Conservation (phyloP, 495 filamentous ascomycete species). For the Penicillium soppii region DNA sequence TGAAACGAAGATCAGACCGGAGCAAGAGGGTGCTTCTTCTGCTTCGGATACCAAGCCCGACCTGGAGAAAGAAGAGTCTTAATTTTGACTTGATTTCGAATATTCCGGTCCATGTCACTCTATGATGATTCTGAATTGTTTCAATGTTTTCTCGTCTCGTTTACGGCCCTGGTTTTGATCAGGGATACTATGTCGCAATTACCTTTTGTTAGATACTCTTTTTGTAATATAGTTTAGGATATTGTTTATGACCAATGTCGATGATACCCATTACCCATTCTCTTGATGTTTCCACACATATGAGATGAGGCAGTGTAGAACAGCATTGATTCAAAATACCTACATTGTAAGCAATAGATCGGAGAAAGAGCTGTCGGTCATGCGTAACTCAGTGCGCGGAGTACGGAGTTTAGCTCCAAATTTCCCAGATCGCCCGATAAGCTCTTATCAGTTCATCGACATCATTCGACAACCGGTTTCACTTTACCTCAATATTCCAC, state of each 20-base stretch:
- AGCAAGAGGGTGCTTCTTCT: slow-evolving; percentile 2
- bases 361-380: too few species aligned
- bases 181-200: slow-evolving; percentile 1
- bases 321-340: too few species aligned
- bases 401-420: not conserved
- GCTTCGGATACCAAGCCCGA: slow-evolving; percentile 15
- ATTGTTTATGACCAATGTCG: slow-evolving; percentile 35
- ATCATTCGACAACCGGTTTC: not conserved
- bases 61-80: slow-evolving; percentile 12
- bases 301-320: not conserved
- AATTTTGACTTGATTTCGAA: not conserved
- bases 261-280: slow-evolving; percentile 37
- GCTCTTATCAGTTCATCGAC: slow-evolving; percentile 3
- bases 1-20: slow-evolving; percentile 5
- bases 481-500: not conserved
- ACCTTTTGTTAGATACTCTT: not conserved
- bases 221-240: slow-evolving; percentile 37
- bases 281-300: not conserved
- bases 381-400: too few species aligned
- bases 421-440: not conserved
- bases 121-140: slow-evolving; percentile 5
- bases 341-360: too few species aligned
- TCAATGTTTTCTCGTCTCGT: not conserved
- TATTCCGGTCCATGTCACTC: slow-evolving; percentile 3
- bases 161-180: not conserved